phyloP scores from a whole-genome alignment of 371 early-diverging fungal genomes.

The Mucor velutinosus region DNA sequence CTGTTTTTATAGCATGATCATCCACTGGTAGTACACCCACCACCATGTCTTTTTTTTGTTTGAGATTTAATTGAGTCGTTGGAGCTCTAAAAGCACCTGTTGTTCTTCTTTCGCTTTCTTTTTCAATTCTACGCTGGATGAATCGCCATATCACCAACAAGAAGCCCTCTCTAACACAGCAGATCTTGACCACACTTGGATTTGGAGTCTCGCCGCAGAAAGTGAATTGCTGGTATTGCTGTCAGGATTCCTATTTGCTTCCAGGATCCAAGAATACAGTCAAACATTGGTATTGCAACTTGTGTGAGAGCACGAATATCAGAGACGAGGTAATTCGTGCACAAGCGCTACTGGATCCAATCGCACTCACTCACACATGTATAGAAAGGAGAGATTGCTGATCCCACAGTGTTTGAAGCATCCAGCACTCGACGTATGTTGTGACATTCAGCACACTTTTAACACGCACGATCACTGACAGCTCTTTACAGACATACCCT shows the following conservation, averaged over 20 bases:
- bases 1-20: too few relatives aligned
- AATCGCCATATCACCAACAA: background rate
- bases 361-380: too few relatives aligned
- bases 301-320: background rate
- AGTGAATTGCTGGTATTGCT: slow-evolving; percentile 21
- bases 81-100: background rate
- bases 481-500: background rate
- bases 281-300: background rate
- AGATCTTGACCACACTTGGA: background rate
- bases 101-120: background rate
- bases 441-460: background rate
- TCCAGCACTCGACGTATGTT: background rate
- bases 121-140: background rate
- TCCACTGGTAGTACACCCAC: background rate
- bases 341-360: background rate
- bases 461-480: background rate
- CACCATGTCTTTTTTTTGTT: background rate
- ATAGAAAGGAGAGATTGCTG: background rate
- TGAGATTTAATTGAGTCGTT: too few relatives aligned
- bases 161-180: background rate
- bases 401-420: background rate
- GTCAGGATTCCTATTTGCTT: slow-evolving; percentile 9
- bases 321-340: background rate
- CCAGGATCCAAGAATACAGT: slow-evolving; percentile 7
- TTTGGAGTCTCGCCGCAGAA: slow-evolving; percentile 4